A percentile compares a stretch with the other conserved stretches of the same genome.
Evolutionary conservation across 495 filamentous ascomycete genomes (phyloP).

Genomic region (Hypoxylon perforatum): DNA sequence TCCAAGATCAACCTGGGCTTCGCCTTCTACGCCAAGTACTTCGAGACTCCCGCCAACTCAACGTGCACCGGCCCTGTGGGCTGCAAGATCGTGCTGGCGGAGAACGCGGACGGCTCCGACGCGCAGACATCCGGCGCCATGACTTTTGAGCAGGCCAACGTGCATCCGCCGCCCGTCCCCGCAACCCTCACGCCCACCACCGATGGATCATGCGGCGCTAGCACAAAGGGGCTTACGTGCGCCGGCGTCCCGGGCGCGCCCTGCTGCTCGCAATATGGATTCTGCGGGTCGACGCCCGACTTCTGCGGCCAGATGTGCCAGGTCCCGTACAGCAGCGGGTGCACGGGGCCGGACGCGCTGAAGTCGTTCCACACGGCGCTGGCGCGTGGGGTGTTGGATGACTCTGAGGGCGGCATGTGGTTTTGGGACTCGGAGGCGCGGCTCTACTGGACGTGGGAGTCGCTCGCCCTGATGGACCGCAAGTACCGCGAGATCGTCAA

Average conservation of each 20-base stretch:
- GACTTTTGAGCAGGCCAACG: conserved; percentile 55
- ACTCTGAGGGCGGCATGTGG: conserved; percentile 65
- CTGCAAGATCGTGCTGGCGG: conserved; percentile 64
- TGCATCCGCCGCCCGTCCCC: conserved; percentile 40
- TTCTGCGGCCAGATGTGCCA: conserved; percentile 39
- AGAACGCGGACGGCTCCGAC: conserved; percentile 67
- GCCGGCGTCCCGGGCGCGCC: conserved; percentile 5
- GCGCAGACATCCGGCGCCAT: conserved; percentile 65
- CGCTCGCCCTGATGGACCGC: conserved; percentile 59
- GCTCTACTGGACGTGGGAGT: conserved; percentile 78
- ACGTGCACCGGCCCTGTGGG: conserved; percentile 58
- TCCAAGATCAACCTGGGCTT: conserved; percentile 72
- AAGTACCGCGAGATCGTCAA: conserved; percentile 70
- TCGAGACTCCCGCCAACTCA: conserved; percentile 56
- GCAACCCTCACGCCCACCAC: conserved; percentile 3
- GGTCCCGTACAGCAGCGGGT: conserved; percentile 39
- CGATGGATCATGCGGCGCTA: conserved; percentile 31
- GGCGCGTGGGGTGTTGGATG: conserved; percentile 60
- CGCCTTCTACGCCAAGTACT: conserved; percentile 75
- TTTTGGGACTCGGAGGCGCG: conserved; percentile 63
- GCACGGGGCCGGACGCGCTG: conserved; percentile 40
- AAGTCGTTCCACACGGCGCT: conserved; percentile 55
- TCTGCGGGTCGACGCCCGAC: conserved; percentile 37
- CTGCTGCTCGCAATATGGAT: conserved; percentile 38
- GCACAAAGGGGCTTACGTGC: conserved; percentile 10